phyloP scores from a whole-genome alignment of 176 grass and related monocot species.

The Rhynchospora tenuis region DNA sequence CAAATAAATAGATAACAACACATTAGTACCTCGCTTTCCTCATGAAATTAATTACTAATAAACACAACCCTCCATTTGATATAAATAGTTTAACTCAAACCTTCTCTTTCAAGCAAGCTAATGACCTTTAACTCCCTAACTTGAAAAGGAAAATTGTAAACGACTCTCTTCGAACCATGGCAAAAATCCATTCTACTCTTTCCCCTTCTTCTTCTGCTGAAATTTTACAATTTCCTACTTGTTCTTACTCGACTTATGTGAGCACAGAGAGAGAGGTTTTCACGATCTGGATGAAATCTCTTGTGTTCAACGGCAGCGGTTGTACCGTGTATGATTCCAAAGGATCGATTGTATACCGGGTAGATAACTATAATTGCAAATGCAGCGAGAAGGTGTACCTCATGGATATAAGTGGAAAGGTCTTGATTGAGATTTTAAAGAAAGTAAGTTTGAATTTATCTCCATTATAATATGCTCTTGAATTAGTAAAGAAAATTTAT shows the following conservation, averaged over 20 bases:
- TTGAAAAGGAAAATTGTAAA: not conserved
- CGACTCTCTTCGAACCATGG: constrained; percentile 10
- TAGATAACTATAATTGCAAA: constrained; percentile 68
- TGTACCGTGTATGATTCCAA: constrained; percentile 64
- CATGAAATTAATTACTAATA: not conserved
- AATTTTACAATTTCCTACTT: not conserved
- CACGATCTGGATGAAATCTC: constrained; percentile 85
- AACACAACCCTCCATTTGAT: not conserved
- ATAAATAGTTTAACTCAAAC: constrained; percentile 10
- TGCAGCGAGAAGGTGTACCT: constrained; percentile 48
- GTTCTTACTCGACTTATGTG: constrained; percentile 1
- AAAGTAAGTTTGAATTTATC: constrained; percentile 35
- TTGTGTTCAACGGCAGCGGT: constrained; percentile 64
- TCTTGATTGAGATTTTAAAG: constrained; percentile 38
- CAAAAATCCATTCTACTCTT: constrained; percentile 28
- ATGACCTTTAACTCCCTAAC: not conserved
- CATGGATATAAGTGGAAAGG: constrained; percentile 62
- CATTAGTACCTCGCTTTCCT: not conserved
- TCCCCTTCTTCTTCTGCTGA: constrained; percentile 17
- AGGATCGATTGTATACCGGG: constrained; percentile 56
- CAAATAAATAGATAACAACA: not conserved
- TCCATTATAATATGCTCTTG: not conserved
- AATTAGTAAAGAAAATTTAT: not conserved
- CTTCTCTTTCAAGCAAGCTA: not conserved
- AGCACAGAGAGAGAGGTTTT: constrained; percentile 53